Evolutionary conservation across 1,139 yeast genomes (phyloP).

Genomic region (Martiniozyma asiatica): DNA sequence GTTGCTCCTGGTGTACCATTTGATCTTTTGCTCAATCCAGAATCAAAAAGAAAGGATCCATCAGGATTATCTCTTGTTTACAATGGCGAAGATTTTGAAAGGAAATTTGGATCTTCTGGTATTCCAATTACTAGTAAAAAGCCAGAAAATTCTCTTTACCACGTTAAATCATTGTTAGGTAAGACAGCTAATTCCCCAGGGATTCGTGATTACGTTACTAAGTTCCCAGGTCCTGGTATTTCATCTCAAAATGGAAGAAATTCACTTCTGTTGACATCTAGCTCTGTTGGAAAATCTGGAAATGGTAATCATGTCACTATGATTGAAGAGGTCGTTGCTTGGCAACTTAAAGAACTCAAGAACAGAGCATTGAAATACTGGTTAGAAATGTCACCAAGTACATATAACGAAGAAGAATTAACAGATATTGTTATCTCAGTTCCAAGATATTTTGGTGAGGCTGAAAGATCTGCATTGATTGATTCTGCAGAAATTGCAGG

Average conservation of each 20-base stretch:
- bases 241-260: slow-evolving; percentile 35
- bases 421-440: slow-evolving; percentile 65
- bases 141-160: slow-evolving; percentile 59
- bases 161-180: slow-evolving; percentile 65
- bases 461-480: slow-evolving; percentile 57
- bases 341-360: slow-evolving; percentile 62
- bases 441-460: slow-evolving; percentile 57
- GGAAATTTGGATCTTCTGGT: slow-evolving; percentile 73
- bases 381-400: slow-evolving; percentile 28
- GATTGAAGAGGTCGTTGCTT: slow-evolving; percentile 76
- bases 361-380: slow-evolving; percentile 47
- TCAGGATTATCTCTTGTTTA: slow-evolving; percentile 61
- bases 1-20: slow-evolving; percentile 87
- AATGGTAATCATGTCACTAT: too few species aligned
- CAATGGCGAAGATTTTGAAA: slow-evolving; percentile 32
- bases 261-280: too few species aligned
- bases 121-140: slow-evolving; percentile 58
- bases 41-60: slow-evolving; percentile 81
- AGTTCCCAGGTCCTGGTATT: slow-evolving; percentile 53
- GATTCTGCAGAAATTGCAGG: slow-evolving; percentile 71
- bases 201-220: slow-evolving; percentile 32
- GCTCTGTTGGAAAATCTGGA: slow-evolving; percentile 23
- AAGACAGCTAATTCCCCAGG: slow-evolving; percentile 35
- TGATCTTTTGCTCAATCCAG: slow-evolving; percentile 80
- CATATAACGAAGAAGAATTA: slow-evolving; percentile 23